These are phyloP conservation scores for Dendrostoma leiphaemia DNA, from an alignment of 2,329 filamentous ascomycete species.

Conservation along the genomic window DNA sequence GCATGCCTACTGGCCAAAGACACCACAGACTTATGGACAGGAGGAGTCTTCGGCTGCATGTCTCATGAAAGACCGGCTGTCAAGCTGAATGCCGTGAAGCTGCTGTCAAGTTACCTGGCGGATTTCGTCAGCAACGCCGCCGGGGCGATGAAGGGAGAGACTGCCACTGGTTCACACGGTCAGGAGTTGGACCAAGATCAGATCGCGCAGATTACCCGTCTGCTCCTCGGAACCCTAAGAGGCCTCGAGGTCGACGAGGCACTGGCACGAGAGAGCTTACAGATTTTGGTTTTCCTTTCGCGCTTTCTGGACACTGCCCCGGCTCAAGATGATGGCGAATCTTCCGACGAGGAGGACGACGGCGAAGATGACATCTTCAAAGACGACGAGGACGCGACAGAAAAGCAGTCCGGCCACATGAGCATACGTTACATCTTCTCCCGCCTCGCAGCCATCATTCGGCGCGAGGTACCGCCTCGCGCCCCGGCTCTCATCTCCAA, in stretches of 20 bases:
- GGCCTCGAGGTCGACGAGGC: conserved; percentile 65
- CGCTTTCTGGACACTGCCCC: conserved; percentile 52
- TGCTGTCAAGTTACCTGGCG: conserved; percentile 75
- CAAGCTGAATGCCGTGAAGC: conserved; percentile 71
- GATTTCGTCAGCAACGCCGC: conserved; percentile 70
- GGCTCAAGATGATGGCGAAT: conserved; percentile 44
- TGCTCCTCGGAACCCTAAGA: conserved; percentile 54
- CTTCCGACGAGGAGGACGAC: conserved; percentile 38
- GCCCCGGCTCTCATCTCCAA: conserved; percentile 69
- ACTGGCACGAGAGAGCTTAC: conserved; percentile 74
- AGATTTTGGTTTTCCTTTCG: conserved; percentile 81
- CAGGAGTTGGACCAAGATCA: conserved; percentile 64
- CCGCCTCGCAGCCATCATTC: conserved; percentile 74
- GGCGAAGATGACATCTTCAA: conserved; percentile 33
- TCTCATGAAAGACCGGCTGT: conserved; percentile 71
- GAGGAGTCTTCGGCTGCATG: conserved; percentile 64
- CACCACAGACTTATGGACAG: conserved; percentile 67
- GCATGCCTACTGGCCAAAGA: conserved; percentile 58
- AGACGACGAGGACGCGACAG: conserved; percentile 31
- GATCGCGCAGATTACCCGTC: conserved; percentile 57
- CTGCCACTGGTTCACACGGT: conserved; percentile 68
- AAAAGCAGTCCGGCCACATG: conserved; percentile 39
- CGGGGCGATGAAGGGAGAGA: conserved; percentile 46
- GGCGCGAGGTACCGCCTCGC: conserved; percentile 68
- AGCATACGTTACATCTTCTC: conserved; percentile 73